Percentiles rank a stretch among this genome's conserved stretches.
These are phyloP conservation scores for Stachybotrys chlorohalonatus DNA, from an alignment of 2,329 filamentous ascomycete species.

Conservation along the genomic window DNA sequence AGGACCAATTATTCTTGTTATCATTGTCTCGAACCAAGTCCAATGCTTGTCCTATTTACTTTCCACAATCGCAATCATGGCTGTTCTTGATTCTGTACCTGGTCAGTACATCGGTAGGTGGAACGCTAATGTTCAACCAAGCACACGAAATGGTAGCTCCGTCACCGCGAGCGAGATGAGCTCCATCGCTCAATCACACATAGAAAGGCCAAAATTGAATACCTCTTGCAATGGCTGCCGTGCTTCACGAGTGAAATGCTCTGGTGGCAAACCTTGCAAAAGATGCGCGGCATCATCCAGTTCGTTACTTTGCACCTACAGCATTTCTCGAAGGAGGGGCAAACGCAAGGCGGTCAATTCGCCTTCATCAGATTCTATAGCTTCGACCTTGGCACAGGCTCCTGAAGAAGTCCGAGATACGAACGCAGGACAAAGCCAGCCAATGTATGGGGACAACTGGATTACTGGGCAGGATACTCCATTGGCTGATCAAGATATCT, in stretches of 20 bases:
- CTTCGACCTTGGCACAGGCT: background rate
- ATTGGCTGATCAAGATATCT: background rate
- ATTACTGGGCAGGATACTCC: background rate
- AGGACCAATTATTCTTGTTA: no score
- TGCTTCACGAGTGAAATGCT: background rate
- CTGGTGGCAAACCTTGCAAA: background rate
- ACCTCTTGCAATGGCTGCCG: background rate
- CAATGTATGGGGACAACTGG: background rate
- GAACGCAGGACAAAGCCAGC: background rate
- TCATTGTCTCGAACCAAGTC: no score
- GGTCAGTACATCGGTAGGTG: background rate
- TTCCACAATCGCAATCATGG: no score
- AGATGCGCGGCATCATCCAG: background rate
- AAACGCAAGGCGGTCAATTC: background rate
- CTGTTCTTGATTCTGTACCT: background rate
- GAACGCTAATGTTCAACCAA: background rate
- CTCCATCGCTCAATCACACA: background rate
- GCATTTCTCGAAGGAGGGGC: background rate
- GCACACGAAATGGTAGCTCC: no score
- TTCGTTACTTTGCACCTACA: background rate
- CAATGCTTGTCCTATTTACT: no score
- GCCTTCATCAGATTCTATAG: background rate
- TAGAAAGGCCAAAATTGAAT: background rate
- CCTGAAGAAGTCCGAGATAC: background rate
- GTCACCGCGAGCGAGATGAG: no score